phyloP scores from a whole-genome alignment of 495 filamentous ascomycete genomes.

The Aspergillus heteromorphus region DNA sequence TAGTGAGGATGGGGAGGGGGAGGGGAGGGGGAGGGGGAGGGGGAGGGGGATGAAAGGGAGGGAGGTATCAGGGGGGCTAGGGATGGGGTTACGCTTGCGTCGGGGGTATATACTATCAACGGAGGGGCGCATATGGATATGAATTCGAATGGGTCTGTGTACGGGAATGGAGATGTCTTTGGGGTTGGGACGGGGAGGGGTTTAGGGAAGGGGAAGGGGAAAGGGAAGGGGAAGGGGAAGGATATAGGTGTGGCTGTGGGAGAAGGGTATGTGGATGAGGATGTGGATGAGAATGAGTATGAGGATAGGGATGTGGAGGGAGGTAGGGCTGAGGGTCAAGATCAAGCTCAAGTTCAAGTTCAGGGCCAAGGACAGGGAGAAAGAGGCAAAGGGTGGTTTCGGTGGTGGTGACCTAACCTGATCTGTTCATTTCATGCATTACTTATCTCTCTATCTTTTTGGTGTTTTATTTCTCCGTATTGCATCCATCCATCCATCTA shows the following conservation, averaged over 20 bases:
- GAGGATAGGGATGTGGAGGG: not conserved
- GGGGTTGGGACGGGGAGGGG: not conserved
- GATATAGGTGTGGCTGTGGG: conserved; percentile 11
- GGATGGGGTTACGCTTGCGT: no score
- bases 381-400: not conserved
- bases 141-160: conserved; percentile 4
- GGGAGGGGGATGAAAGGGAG: no score
- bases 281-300: not conserved
- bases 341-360: no score
- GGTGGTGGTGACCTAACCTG: conserved; percentile 1
- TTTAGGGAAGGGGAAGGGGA: not conserved
- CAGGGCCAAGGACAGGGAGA: no score
- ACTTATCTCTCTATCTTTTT: no score
- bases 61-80: no score
- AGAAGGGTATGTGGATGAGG: conserved; percentile 1
- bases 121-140: not conserved
- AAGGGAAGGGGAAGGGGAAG: conserved; percentile 2
- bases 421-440: no score
- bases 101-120: conserved; percentile 1
- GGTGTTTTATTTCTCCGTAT: no score
- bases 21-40: no score
- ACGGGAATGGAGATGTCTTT: conserved; percentile 11
- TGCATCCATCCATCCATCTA: no score
- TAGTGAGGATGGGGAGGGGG: conserved; percentile 1
- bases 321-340: no score